Evolutionary conservation across 352 stramenopile species (phyloP), one percentile per base, ranked within the genome.

Genomic region (Phytophthora pini): DNA sequence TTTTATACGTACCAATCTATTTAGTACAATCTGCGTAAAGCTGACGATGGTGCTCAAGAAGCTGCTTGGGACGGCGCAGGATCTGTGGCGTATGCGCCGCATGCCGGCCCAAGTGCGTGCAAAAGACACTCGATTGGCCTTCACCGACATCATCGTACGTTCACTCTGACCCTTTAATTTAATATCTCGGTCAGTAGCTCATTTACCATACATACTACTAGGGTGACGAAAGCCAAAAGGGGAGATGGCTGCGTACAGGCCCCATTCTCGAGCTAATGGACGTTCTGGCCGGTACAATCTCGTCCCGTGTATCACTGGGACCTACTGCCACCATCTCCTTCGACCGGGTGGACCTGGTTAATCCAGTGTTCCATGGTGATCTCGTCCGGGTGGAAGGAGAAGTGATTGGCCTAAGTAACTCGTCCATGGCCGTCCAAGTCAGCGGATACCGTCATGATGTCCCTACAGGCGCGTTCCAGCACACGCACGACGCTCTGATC

Each of bases 251-350:
- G 53, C 64, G 74, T 41, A 81, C 76, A 1, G 79, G 79, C 15
- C 79, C 79, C 13, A 84, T 88, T 13, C 50, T 88, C 26, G 61
- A 80, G 41, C 65, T 86, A 13, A 88, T 88, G 73, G 79, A 88
- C 39, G 70, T 85, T 12, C 66, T 87, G 31, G 79, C 77, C 1
- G 78, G 76, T 2, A 63, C 70, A 0, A 82, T 88, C 44, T 74
- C 77, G 9, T 70, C 65, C 4, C 69, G 77, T 43, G 62, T 74
- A 12, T 70, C 78, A 3, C 59, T 68, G 3, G 77, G 80, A 5
- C 62, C 68, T 5, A 72, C 56, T 15, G 80, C 77, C 9, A 87
- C 77, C 7, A 81, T 89, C 61, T 84, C 70, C 5, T 86, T 89
- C 62, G 77, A 89, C 44, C 77, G 79, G 9, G 75, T 89, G 31